Evolutionary conservation across 371 early-diverging fungal genomes (phyloP).

Genomic region (Nematocida sp.): DNA sequence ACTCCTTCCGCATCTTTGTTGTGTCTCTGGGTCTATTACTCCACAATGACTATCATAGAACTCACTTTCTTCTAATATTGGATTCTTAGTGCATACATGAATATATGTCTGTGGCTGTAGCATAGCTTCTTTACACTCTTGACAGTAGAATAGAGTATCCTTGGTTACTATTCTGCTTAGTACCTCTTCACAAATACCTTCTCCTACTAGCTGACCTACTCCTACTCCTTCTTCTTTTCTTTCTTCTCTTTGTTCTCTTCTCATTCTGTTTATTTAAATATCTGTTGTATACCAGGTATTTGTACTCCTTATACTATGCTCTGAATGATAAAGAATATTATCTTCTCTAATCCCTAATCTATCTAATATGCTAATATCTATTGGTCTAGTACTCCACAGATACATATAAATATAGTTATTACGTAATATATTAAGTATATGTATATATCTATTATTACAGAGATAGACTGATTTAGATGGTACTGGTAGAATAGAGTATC

Average conservation of each 20-base stretch:
- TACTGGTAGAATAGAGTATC: too few relatives aligned
- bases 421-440: too few relatives aligned
- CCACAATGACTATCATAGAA: constrained; percentile 37
- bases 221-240: neutral
- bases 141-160: constrained; percentile 18
- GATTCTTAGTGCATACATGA: constrained; percentile 1
- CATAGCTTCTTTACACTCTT: constrained; percentile 29
- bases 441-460: too few relatives aligned
- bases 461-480: too few relatives aligned
- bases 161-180: constrained; percentile 13
- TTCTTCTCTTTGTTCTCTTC: neutral
- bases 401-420: too few relatives aligned
- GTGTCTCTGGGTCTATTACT: constrained; percentile 9
- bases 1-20: constrained; percentile 16
- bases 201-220: neutral
- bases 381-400: too few relatives aligned
- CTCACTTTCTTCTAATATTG: neutral
- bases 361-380: too few relatives aligned
- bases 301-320: too few relatives aligned
- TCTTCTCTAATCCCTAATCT: too few relatives aligned
- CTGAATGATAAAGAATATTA: too few relatives aligned
- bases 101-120: neutral
- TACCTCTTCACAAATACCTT: neutral
- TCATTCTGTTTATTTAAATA: too few relatives aligned
- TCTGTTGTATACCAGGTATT: too few relatives aligned